Evolutionary conservation across 352 stramenopile genomes (phyloP).

Genomic region (Globisporangium perplexum): DNA sequence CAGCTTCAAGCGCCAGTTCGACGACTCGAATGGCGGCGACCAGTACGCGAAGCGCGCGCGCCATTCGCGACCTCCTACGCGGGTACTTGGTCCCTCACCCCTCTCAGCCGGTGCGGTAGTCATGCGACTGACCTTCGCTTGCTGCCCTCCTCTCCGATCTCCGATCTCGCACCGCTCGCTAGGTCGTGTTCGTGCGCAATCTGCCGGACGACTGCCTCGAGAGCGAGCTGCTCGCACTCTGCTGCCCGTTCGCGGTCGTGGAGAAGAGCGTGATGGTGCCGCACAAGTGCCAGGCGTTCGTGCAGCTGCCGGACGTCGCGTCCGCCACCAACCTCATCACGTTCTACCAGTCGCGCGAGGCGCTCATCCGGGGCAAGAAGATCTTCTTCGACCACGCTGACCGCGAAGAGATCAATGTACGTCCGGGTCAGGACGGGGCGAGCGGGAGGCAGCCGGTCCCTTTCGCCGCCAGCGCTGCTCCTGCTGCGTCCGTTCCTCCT

Average conservation of each 20-base stretch:
- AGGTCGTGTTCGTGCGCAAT: constrained; percentile 78
- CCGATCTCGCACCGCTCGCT: constrained; percentile 6
- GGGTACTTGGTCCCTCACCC: constrained; percentile 21
- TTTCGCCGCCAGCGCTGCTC: neutral
- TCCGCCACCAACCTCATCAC: constrained; percentile 65
- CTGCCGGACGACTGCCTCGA: constrained; percentile 74
- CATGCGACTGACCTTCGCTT: neutral
- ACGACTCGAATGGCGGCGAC: constrained; percentile 15
- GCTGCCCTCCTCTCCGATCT: constrained; percentile 8
- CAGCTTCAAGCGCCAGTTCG: constrained; percentile 41
- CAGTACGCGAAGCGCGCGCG: constrained; percentile 34
- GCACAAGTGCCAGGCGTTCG: constrained; percentile 72
- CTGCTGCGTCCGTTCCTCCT: neutral
- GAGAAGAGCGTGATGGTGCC: constrained; percentile 76
- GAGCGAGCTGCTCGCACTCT: constrained; percentile 76
- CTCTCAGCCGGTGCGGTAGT: neutral
- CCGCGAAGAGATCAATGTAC: constrained; percentile 52
- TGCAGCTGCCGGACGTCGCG: constrained; percentile 63
- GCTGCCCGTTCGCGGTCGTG: constrained; percentile 74
- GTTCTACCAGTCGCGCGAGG: constrained; percentile 76
- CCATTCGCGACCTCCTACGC: constrained; percentile 27
- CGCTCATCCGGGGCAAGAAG: constrained; percentile 71
- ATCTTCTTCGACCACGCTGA: constrained; percentile 76
- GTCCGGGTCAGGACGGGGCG: constrained; percentile 10
- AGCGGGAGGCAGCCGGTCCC: neutral